phyloP scores from a whole-genome alignment of 495 filamentous ascomycete genomes.

The Xylaria venustula region DNA sequence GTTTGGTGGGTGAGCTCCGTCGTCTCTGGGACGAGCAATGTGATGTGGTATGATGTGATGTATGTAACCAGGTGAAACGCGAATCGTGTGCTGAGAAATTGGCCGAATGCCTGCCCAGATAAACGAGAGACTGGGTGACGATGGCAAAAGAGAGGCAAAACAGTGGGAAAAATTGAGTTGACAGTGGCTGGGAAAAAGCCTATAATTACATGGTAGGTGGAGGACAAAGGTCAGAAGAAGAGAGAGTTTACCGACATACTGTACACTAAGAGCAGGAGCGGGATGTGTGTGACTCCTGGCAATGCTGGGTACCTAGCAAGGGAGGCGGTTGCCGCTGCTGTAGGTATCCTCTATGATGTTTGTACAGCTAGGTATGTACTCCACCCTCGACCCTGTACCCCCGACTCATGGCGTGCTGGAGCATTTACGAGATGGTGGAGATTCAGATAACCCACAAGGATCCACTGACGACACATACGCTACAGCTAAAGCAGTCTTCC shows the following conservation, averaged over 20 bases:
- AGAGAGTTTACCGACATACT: not conserved
- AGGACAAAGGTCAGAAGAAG: not conserved
- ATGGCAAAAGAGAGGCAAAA: not conserved
- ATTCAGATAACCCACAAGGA: too few species aligned
- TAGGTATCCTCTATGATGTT: too few species aligned
- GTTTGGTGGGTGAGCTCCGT: not conserved
- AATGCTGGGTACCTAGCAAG: too few species aligned
- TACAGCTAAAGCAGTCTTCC: too few species aligned
- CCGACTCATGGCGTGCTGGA: too few species aligned
- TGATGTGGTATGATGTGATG: not conserved
- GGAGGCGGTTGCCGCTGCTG: too few species aligned
- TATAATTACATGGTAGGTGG: not conserved
- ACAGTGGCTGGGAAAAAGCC: not conserved
- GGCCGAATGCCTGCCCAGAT: conserved; percentile 1
- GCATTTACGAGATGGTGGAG: too few species aligned
- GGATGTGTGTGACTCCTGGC: too few species aligned
- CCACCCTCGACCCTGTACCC: too few species aligned
- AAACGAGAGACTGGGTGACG: conserved; percentile 10
- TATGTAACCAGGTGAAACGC: not conserved
- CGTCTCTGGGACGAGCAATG: not conserved
- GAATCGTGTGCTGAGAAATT: not conserved
- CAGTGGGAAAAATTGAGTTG: not conserved
- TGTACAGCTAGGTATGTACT: too few species aligned
- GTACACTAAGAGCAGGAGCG: too few species aligned
- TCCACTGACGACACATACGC: too few species aligned